A percentile compares a stretch with the other conserved stretches of the same genome.
Conservation (phyloP, 257 asterid species). For the Primulina huaijiensis region DNA sequence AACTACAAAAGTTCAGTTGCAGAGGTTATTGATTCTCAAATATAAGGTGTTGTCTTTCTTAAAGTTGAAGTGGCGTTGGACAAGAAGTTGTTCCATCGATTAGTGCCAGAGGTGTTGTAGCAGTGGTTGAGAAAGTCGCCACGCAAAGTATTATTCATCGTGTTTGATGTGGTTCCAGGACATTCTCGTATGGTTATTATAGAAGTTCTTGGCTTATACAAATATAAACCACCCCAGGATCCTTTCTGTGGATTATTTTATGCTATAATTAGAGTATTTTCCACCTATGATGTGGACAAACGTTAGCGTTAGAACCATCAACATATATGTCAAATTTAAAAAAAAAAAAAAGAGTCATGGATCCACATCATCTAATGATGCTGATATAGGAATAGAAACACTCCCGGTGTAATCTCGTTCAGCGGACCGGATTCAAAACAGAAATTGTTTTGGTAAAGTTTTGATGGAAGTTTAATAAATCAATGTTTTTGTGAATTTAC, state of each 20-base stretch:
- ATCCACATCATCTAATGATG: no score
- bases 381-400: no score
- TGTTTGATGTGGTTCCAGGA: background rate
- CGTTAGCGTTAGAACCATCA: no score
- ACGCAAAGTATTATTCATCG: no score
- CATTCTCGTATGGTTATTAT: background rate
- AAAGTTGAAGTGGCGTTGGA: background rate
- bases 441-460: background rate
- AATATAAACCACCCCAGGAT: no score
- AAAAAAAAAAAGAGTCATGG: no score
- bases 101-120: background rate
- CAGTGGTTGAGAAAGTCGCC: background rate
- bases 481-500: background rate
- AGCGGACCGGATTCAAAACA: background rate
- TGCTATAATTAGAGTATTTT: no score
- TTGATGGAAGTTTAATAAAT: background rate
- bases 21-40: conserved; percentile 62
- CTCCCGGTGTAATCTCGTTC: no score
- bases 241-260: no score
- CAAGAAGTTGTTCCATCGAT: background rate
- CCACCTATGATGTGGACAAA: no score
- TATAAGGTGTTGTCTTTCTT: conserved; percentile 25
- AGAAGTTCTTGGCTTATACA: background rate
- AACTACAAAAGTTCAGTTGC: conserved; percentile 61
- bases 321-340: no score